Evolutionary conservation across 495 filamentous ascomycete species (phyloP), one percentile per base, ranked within the genome.

Genomic region (Xylaria longipes): DNA sequence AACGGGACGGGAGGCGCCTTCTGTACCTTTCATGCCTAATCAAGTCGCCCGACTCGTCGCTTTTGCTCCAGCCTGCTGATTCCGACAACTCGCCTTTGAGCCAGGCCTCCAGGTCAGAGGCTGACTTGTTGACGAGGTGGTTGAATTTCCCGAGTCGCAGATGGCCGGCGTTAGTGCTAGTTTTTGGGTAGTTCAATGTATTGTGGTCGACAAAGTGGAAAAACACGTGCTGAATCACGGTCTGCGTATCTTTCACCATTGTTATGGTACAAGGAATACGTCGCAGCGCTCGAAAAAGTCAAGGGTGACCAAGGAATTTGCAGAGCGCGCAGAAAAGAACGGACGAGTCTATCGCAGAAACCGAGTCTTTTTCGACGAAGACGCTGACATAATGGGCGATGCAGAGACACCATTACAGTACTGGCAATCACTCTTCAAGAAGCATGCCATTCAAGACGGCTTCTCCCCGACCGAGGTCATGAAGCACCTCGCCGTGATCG

Each of bases 181-280:
- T 22, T 48, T 22, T 8, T 1, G 7, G 7, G 8, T 8, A 1
- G 7, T 52, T 0, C 3, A 27, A 25, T 50, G 3, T 7, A 25
- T 50, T 50, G 1, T 50, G 12, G n/a, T 0, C 0, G 46, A 11
- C 12, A 9, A 3, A 17, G 14, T 29, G 50, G 50, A 31, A 29
- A 15, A 0, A 1, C 14, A 56, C 52, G 27, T 31, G 8, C 52
- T 56, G 27, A 1, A 17, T 56, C 11, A 54, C 50, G 15, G 50
- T 54, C 25, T 27, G 25, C 14, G 27, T 56, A 31, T 56, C 52
- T 31, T 56, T 56, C 27, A 56, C 52, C 52, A 56, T 56, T 56
- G 25, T 56, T 31, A 8, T 27, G 52, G 14, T n/a, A n/a, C n/a
- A n/a, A n/a, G n/a, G n/a, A n/a, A n/a, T n/a, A n/a, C n/a, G n/a